Base-by-base conservation (phyloP, 192 early-diverging fungal species). In the Coemansia sp. region DNA sequence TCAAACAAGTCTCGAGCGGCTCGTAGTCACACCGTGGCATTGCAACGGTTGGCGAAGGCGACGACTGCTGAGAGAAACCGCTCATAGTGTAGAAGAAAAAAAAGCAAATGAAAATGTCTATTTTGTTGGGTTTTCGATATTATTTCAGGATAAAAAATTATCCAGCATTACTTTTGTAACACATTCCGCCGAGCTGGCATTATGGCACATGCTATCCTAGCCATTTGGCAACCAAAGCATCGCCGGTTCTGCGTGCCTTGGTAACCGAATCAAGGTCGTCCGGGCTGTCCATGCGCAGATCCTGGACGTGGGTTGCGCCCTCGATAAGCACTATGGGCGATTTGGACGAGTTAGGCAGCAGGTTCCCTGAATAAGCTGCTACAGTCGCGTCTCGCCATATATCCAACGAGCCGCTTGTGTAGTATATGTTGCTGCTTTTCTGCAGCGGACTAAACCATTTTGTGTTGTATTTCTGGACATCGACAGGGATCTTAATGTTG, bases 1-100 rank as follows among this genome's bases (percentile, higher is more conserved):
- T 63, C 1, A 90, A 67, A 50, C 89, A 90, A 54, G 71, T 63
- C 42, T 88, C 74, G 3, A 90, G 78, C n/a, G 83, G 84, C 61
- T 83, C 72, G 40, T 85, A 77, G 66, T 89, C 84, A 73, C 87
- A 88, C 16, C 51, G 60, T 17, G 66, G 51, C 7, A 40, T 7
- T 42, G 33, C 18, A 42, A 7, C 3, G 7, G n/a, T 63, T 29
- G 22, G 17, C 40, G 20, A 10, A 25, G 54, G n/a, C 16, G 54
- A n/a, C 16, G 54, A 31, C 32, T 11, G 2, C 10, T 45, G 42
- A 45, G 42, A 7, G 42, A 11, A 17, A 25, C 29, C 25, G 22
- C 22, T 25, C 51, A 22, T 30, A 3, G 18, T 14, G 25, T 25
- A 51, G 49, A 51, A 51, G 17, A 51, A 17, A 51, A 25, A n/a